phyloP scores from a whole-genome alignment of 225 moss, liverwort and hornwort species.

The Climacium dendroides region DNA sequence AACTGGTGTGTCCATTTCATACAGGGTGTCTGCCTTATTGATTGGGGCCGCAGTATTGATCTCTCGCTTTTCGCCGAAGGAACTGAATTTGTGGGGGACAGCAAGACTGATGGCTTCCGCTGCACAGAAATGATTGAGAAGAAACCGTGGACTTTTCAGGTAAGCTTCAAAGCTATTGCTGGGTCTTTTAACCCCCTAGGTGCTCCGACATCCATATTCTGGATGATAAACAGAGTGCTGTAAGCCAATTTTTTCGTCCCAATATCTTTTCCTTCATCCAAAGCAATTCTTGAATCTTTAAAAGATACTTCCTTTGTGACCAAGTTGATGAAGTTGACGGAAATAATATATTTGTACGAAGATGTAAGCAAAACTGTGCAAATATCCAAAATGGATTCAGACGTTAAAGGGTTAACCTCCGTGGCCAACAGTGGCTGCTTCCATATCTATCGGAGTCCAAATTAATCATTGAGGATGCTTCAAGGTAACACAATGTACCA shows the following conservation, averaged over 20 bases:
- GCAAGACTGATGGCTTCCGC: conserved; percentile 90
- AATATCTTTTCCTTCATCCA: neutral
- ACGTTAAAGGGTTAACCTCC: neutral
- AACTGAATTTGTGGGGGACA: conserved; percentile 66
- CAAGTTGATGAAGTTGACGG: neutral
- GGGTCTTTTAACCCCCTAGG: neutral
- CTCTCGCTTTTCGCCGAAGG: conserved; percentile 59
- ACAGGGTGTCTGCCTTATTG: conserved; percentile 88
- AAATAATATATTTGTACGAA: neutral
- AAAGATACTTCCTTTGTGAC: neutral
- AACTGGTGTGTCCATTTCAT: neutral
- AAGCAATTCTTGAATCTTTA: neutral
- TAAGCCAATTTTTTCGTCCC: neutral
- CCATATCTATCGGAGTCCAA: neutral
- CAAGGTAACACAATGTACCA: neutral
- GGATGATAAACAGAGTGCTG: neutral
- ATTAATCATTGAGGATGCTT: neutral
- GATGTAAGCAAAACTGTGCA: neutral
- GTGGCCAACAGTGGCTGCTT: neutral
- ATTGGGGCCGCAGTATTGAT: conserved; percentile 99
- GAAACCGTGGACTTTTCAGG: conserved; percentile 94
- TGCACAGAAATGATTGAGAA: conserved; percentile 91
- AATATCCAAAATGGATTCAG: neutral
- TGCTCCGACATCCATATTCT: neutral
- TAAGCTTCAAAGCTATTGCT: neutral